Conservation (phyloP, 2,329 filamentous ascomycete genomes). For the Didymella exigua region DNA sequence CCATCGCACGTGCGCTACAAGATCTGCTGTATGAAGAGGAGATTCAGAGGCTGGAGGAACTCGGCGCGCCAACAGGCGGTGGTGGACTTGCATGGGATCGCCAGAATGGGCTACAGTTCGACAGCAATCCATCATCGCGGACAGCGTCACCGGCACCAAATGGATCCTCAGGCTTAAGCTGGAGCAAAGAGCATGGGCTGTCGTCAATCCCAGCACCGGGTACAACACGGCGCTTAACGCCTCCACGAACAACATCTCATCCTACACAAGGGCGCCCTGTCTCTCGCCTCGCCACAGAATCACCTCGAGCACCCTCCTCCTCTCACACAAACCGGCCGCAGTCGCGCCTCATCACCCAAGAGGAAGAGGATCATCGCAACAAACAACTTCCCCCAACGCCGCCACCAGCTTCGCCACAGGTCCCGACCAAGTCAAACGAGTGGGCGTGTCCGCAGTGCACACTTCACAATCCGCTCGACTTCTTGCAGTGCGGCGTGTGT, state of each 20-base stretch:
- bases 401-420: constrained; percentile 28
- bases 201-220: constrained; percentile 27
- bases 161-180: constrained; percentile 25
- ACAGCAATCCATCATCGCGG: constrained; percentile 52
- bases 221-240: constrained; percentile 12
- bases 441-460: constrained; percentile 69
- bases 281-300: constrained; percentile 42
- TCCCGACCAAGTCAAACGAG: constrained; percentile 45
- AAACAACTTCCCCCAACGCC: constrained; percentile 40
- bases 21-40: constrained; percentile 86
- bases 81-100: constrained; percentile 47
- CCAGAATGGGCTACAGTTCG: constrained; percentile 44
- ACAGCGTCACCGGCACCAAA: constrained; percentile 54
- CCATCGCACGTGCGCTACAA: constrained; percentile 83
- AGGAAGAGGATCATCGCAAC: constrained; percentile 34
- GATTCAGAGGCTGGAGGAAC: constrained; percentile 55
- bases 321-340: constrained; percentile 11
- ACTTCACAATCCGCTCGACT: constrained; percentile 64
- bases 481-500: constrained; percentile 66
- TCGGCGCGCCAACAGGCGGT: constrained; percentile 47
- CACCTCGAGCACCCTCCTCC: constrained; percentile 17
- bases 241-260: constrained; percentile 18
- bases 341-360: constrained; percentile 36
- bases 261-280: constrained; percentile 37
- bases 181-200: constrained; percentile 44